A percentile compares a stretch with the other conserved stretches of the same genome.
These are phyloP conservation scores for Sordariomycetes sp. DNA, from an alignment of 2,329 filamentous ascomycete genomes.

Conservation along the genomic window DNA sequence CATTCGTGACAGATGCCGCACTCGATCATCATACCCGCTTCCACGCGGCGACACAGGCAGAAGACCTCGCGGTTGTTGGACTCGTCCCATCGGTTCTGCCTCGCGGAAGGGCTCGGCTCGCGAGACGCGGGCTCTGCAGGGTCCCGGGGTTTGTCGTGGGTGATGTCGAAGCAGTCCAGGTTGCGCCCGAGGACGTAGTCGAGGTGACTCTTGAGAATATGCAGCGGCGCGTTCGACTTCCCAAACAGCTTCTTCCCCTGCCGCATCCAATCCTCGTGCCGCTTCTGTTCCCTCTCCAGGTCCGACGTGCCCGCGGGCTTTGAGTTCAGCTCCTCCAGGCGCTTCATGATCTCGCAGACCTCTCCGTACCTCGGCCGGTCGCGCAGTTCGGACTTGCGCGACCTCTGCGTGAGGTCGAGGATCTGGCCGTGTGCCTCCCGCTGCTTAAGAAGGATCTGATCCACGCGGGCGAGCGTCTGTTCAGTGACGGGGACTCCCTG, in stretches of 20 bases:
- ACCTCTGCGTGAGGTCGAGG: constrained; percentile 67
- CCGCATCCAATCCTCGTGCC: constrained; percentile 98
- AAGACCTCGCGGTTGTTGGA: constrained; percentile 69
- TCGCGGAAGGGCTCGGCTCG: constrained; percentile 53
- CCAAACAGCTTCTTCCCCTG: constrained; percentile 96
- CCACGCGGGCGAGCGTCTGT: constrained; percentile 71
- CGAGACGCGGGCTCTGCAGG: constrained; percentile 88
- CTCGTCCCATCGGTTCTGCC: constrained; percentile 46
- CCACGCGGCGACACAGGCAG: constrained; percentile 86
- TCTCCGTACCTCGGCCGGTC: constrained; percentile 81
- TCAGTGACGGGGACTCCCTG: constrained; percentile 68
- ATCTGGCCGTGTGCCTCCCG: constrained; percentile 89
- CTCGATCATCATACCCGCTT: constrained; percentile 99
- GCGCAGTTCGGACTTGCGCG: constrained; percentile 61
- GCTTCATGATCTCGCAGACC: constrained; percentile 82
- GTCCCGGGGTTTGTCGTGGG: constrained; percentile 71
- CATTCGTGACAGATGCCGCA: constrained; percentile 97
- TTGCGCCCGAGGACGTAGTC: constrained; percentile 88
- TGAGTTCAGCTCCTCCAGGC: constrained; percentile 79
- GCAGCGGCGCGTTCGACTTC: constrained; percentile 92
- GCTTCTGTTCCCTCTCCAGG: constrained; percentile 85
- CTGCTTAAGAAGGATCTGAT: constrained; percentile 90
- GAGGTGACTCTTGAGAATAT: constrained; percentile 92
- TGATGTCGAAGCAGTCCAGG: constrained; percentile 79
- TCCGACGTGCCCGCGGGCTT: constrained; percentile 87